Conservation (phyloP, 1,284 basidiomycete genomes). For the Puccinia hordei region DNA sequence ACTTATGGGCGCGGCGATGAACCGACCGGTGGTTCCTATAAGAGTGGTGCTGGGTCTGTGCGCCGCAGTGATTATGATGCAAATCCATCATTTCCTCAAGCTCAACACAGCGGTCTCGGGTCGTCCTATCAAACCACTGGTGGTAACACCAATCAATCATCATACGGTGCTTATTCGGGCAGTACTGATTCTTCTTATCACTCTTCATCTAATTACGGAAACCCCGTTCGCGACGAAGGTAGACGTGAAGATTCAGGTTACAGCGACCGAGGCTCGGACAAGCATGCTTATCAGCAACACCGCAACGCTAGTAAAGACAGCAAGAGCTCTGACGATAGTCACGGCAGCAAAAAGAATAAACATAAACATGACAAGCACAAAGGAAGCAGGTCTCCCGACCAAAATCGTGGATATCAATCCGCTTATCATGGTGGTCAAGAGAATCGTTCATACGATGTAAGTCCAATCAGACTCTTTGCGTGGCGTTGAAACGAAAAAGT, state of each 20-base stretch:
- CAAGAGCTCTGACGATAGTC: slow-evolving; percentile 4
- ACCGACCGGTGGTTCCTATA: background rate
- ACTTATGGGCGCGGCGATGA: background rate
- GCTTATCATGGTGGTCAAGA: slow-evolving; percentile 8
- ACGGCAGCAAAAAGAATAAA: slow-evolving; percentile 17
- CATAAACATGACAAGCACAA: slow-evolving; percentile 29
- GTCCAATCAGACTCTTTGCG: background rate
- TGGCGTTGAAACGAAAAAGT: background rate
- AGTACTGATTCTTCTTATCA: background rate
- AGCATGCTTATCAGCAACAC: slow-evolving; percentile 6
- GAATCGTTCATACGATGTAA: slow-evolving; percentile 8
- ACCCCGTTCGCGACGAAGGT: background rate
- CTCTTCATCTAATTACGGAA: background rate
- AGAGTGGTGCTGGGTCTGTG: background rate
- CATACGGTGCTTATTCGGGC: background rate
- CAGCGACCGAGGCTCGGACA: background rate
- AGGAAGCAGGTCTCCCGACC: background rate
- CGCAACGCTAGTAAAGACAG: slow-evolving; percentile 12
- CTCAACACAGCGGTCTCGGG: background rate
- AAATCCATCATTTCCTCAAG: slow-evolving; percentile 12
- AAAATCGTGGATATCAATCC: slow-evolving; percentile 7
- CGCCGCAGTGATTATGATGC: background rate
- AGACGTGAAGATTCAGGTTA: background rate
- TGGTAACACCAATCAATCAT: background rate
- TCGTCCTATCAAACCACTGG: background rate